Evolutionary conservation across 805 yeast species (phyloP), one percentile per base, ranked within the genome.

Genomic region (Tetrapisispora taiwanensis): DNA sequence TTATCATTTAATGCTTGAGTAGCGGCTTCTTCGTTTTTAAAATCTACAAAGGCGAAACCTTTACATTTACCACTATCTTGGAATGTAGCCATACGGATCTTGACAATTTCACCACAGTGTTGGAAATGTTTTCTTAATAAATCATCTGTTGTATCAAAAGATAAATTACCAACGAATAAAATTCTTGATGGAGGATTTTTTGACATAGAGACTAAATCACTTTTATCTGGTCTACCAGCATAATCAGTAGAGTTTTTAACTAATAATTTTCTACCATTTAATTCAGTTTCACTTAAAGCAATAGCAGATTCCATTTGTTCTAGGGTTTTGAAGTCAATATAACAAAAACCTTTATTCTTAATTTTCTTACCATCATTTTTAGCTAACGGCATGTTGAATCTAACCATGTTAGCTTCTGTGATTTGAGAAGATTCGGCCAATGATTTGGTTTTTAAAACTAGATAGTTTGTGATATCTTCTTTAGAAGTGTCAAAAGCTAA

Each of bases 41-140:
- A 90, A 63, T 90, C 97, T 30, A 90, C 69, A 58, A 92, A 90
- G 1, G 95, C 88, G 69, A 90, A 90, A 1, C 97, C 97, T 64
- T 92, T 92, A 70, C 97, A 90, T 60, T 89, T 90, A 1, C 97
- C 97, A 41, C 84, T 70, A 60, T 90, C 98, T 66, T 92, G 88
- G 65, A 90, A 90, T n/a, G 98, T 89, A 3, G 97, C 97, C 94
- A 89, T 90, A 63, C 98, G 76, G 43, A 90, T 77, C 52, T 77
- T 77, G 26, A 71, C 66, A 47, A 94, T 90, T 50, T 84, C 88
- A 33, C 97, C 97, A 66, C 95, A 88, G 56, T 83, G 90, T 63
- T 83, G 82, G 70, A 90, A 90, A 50, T 85, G 95, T 53, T 78
- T 82, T 51, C 78, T 79, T 36, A 90, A 68, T 49, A 79, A 64